Percentiles rank a stretch among this genome's conserved stretches.
Evolutionary conservation across 768 basidiomycete genomes (phyloP).

Genomic region (Imleria badia): DNA sequence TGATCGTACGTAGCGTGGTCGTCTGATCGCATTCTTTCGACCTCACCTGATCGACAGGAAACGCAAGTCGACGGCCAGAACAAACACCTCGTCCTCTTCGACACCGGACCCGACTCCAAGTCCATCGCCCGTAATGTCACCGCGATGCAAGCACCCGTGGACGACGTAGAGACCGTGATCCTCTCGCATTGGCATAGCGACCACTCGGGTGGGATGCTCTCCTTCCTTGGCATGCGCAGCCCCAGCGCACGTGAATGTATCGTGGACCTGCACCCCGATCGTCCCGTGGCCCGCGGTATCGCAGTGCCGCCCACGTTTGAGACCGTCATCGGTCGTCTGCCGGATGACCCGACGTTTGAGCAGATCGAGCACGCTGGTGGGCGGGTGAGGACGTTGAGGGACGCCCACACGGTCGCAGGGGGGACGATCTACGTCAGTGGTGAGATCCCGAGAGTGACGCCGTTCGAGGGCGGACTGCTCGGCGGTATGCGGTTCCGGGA

Average conservation of each 20-base stretch:
- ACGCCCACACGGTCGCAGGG: conserved; percentile 66
- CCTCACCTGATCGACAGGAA: conserved; percentile 40
- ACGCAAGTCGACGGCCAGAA: conserved; percentile 48
- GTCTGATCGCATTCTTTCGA: neutral
- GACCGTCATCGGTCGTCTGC: conserved; percentile 57
- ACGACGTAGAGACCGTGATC: conserved; percentile 59
- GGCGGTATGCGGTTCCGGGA: conserved; percentile 65
- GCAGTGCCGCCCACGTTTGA: conserved; percentile 60
- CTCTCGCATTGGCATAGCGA: conserved; percentile 83
- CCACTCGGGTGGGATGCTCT: conserved; percentile 71
- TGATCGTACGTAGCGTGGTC: conserved; percentile 53
- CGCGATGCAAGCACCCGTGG: conserved; percentile 55
- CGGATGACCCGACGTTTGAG: conserved; percentile 71
- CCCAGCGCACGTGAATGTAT: conserved; percentile 35
- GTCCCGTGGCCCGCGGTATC: conserved; percentile 73
- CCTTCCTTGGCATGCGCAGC: conserved; percentile 53
- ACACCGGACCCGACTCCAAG: conserved; percentile 77
- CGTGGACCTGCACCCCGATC: conserved; percentile 76
- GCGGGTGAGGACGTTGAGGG: conserved; percentile 49
- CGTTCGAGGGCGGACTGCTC: conserved; percentile 66
- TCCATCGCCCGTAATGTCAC: conserved; percentile 72
- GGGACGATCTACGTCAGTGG: conserved; percentile 76
- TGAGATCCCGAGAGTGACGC: conserved; percentile 69
- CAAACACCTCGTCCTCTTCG: conserved; percentile 66
- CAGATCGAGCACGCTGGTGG: conserved; percentile 59